These are phyloP conservation scores for Mychonastes homosphaera DNA, from an alignment of 139 green algal species.

Conservation along the genomic window DNA sequence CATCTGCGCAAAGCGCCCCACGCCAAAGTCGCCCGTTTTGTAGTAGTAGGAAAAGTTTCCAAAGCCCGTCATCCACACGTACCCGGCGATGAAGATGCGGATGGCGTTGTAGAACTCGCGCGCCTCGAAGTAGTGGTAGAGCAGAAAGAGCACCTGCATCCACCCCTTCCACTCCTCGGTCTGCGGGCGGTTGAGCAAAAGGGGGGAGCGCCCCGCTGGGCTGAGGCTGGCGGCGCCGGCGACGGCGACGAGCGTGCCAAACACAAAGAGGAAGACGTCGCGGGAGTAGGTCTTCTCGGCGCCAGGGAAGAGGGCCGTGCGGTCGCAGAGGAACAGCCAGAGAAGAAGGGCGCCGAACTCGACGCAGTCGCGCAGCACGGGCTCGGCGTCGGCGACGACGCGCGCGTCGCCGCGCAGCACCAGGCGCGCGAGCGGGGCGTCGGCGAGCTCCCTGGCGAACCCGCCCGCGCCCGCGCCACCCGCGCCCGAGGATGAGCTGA, in stretches of 20 bases:
- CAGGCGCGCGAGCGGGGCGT: too few species aligned
- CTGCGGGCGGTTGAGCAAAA: conserved; percentile 83
- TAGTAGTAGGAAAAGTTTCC: conserved; percentile 98
- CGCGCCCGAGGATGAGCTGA: background rate
- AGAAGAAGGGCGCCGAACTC: conserved; percentile 78
- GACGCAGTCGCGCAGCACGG: too few species aligned
- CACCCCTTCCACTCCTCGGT: conserved; percentile 97
- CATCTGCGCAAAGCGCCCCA: conserved; percentile 82
- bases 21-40: conserved; percentile 42
- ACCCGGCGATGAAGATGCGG: conserved; percentile 90
- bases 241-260: conserved; percentile 57
- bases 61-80: conserved; percentile 97
- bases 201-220: conserved; percentile 24
- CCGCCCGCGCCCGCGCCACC: too few species aligned
- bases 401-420: conserved; percentile 5
- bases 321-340: conserved; percentile 80
- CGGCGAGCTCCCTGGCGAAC: background rate
- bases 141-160: conserved; percentile 92
- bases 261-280: conserved; percentile 79
- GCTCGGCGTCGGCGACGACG: too few species aligned
- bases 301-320: conserved; percentile 46
- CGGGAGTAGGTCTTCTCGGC: conserved; percentile 56
- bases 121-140: conserved; percentile 95
- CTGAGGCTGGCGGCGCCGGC: conserved; percentile 32
- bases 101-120: conserved; percentile 94